Evolutionary conservation across 164 flowering plant genomes (phyloP), one percentile per base, ranked within the genome.

Genomic region (Hamamelis virginiana): DNA sequence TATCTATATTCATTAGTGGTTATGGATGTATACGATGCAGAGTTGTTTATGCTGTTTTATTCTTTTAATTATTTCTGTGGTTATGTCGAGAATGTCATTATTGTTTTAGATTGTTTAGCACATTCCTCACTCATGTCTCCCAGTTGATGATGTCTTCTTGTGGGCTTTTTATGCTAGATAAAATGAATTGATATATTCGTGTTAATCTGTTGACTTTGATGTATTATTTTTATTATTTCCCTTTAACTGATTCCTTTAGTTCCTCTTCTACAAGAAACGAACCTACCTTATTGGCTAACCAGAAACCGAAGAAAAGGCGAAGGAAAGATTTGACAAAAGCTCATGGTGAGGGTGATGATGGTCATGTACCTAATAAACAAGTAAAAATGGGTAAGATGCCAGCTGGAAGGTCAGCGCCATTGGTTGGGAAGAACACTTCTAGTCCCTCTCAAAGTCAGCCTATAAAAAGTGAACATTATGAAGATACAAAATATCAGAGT

Each of bases 231-330:
- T 53, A 21, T 19, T 57, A n/a, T 52, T 23, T 46, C 8, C 41
- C 9, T 52, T 45, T 67, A 9, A n/a, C 15, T 62, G 28, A 47
- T 44, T 19, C 53, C 48, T 64, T 60, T 61, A 44, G 41, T 45
- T 55, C 26, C 68, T 12, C 50, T 33, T 66, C 33, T 72, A 25
- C 61, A 55, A 87, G 90, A 66, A 89, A 77, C 58, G 91, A 90
- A 68, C 86, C 88, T 53, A 16, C 80, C 16, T 55, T 69, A 59
- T 68, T 83, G 53, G 77, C 88, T 58, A 74, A 80, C 50, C 86
- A 82, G 77, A 88, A 88, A 75, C 87, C 85, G 26, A 95, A 87
- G 83, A 95, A 91, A 77, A 91, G 95, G 76, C 83, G 92, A 71
- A 83, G 91, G 72, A 92, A 89, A 72, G 98, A 91, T 76, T 8